Base-by-base conservation (phyloP, 306 rosid genomes). In the Cucurbita maxima region DNA sequence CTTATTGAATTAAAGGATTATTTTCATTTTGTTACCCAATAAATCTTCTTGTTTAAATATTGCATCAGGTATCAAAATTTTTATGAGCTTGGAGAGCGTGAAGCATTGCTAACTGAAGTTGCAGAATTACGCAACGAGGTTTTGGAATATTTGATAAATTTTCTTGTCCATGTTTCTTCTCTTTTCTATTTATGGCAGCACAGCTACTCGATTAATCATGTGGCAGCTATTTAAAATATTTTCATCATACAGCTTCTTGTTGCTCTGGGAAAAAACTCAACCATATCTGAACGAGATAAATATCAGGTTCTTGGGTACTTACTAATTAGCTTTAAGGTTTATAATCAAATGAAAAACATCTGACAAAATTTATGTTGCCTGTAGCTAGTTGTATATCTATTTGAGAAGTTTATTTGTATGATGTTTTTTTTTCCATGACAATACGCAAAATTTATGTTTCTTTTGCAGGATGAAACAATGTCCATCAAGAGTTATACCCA, bases 111-210 rank as follows among this genome's bases (percentile, higher is more conserved):
- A 79, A 72, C 83, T 76, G 97, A 94, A 84, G 81, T 86, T 78
- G 79, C 94, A 79, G 89, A 90, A 77, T 78, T 94, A 72, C 92
- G 89, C 20, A 88, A 90, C 70, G 90, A 87, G 94, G 98, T 93
- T 75, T 69, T 36, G 58, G 51, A 70, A 75, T 53, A 63, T 72
- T 63, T 12, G 34, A 55, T 43, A 18, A 60, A 41, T 67, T 30
- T 30, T 52, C 77, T 47, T 55, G 45, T 51, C 68, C 51, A 45
- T 20, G 75, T 36, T 77, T 73, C 69, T 74, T 22, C 22, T 53
- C 16, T 43, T 58, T 47, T 81, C 76, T 68, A 12, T 25, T 48
- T 71, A 15, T 14, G 10, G 64, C 51, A 4, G n/a, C 52, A 11
- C 48, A 66, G 40, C 13, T 71, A 45, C 19, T 52, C 57, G 56